Evolutionary conservation across 192 early-diverging fungal genomes (phyloP), one percentile per base, ranked within the genome.

Genomic region (Chytriomyces sp.): DNA sequence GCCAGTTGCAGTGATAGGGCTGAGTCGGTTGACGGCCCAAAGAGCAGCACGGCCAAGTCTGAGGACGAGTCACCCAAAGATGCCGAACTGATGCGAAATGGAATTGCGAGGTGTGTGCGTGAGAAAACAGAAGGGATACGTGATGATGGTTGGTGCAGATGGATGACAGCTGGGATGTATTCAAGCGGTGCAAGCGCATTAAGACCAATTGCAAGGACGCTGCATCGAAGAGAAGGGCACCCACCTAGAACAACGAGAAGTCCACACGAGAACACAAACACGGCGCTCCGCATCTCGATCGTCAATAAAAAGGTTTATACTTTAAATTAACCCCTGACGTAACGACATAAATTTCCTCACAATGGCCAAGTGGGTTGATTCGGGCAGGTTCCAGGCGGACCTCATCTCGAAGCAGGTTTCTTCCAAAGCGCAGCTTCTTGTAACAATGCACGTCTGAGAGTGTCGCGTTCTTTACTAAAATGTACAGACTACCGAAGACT

Each of bases 111-210:
- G 49, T 23, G 69, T 7, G 20, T 18, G 20, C 69, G 69, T 26
- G 57, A 18, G 49, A 11, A 10, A 13, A 71, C n/a, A 6, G 50
- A 11, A 20, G 69, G 69, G 5, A 60, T 24, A 10, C 49, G 49
- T 8, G 49, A 16, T 50, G 69, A 18, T 2, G 69, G 69, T 8
- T 57, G 8, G 69, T 71, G 69, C 49, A 71, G 69, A 50, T 71
- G 57, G 16, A 71, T 18, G 24, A 60, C 57, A n/a, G 23, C 67
- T 68, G 26, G 35, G 35, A 35, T 35, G 35, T 35, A 2, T 35
- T 35, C 35, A 35, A 35, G 35, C 35, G 35, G 35, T 35, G 35
- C 3, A 35, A 2, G 28, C 35, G 35, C 35, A 35, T 57, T 57
- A 20, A 57, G 2, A 57, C 53, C 53, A 35, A 35, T 2, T 57